Conservation (phyloP, 495 filamentous ascomycete species). For the Pyrenopolyporus hunteri region DNA sequence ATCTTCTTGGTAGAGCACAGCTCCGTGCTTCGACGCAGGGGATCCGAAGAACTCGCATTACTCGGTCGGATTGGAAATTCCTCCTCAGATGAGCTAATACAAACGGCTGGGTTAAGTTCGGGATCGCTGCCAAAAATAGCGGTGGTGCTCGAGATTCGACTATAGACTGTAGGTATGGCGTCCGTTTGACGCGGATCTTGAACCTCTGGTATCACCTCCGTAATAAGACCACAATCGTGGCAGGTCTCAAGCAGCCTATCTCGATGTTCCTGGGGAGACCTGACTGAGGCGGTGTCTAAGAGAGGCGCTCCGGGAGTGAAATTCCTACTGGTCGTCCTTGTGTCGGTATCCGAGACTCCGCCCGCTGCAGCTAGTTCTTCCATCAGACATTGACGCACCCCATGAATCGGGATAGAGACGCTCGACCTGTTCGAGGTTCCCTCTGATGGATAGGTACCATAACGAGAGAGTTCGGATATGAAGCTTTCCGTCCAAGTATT, state of each 20-base stretch:
- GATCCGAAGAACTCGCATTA: slow-evolving; percentile 17
- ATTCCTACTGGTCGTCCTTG: slow-evolving; percentile 20
- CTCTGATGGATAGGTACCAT: slow-evolving; percentile 8
- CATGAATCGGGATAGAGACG: not conserved
- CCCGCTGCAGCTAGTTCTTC: slow-evolving; percentile 29
- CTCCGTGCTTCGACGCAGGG: slow-evolving; percentile 27
- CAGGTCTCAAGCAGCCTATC: not conserved
- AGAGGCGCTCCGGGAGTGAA: slow-evolving; percentile 13
- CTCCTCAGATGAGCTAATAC: slow-evolving; percentile 17
- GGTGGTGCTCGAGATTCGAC: slow-evolving; percentile 25
- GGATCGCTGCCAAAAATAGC: slow-evolving; percentile 30
- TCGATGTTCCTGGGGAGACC: not conserved
- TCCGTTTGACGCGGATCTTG: not conserved
- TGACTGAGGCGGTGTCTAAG: slow-evolving; percentile 14
- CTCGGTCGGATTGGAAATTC: slow-evolving; percentile 8
- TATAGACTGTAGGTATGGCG: slow-evolving; percentile 10
- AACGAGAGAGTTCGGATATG: slow-evolving; percentile 23
- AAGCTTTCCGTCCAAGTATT: slow-evolving; percentile 20
- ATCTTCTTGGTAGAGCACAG: not conserved
- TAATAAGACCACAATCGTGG: not conserved
- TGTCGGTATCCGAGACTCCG: slow-evolving; percentile 27
- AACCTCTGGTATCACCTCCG: not conserved
- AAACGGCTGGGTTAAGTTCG: slow-evolving; percentile 2
- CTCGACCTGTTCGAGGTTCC: slow-evolving; percentile 4
- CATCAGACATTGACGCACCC: slow-evolving; percentile 24